These are phyloP conservation scores for Pontederia paniculata DNA, from an alignment of 176 grass and related monocot species.

Conservation along the genomic window DNA sequence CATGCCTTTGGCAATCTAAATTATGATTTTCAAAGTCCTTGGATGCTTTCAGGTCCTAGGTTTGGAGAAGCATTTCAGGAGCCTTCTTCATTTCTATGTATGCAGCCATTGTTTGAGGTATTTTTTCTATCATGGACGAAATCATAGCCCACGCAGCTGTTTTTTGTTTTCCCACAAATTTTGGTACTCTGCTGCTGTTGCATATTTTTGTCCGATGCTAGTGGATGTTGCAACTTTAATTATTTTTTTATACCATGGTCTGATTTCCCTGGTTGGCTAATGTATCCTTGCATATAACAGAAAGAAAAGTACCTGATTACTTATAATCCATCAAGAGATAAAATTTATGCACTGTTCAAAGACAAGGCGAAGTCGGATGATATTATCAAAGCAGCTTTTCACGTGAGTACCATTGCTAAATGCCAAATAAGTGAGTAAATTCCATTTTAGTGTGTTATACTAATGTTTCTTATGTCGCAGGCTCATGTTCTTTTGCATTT, in stretches of 20 bases:
- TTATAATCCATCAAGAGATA: slow-evolving; percentile 94
- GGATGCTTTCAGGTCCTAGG: slow-evolving; percentile 48
- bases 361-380: slow-evolving; percentile 96
- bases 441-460: slow-evolving; percentile 2
- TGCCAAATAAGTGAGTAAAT: slow-evolving; percentile 6
- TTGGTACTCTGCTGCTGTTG: too few relatives aligned
- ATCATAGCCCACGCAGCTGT: too few relatives aligned
- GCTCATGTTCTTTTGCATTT: slow-evolving; percentile 90
- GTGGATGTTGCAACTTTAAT: too few relatives aligned
- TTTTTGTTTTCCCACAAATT: too few relatives aligned
- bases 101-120: slow-evolving; percentile 79
- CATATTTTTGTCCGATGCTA: too few relatives aligned
- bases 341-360: slow-evolving; percentile 97
- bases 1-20: too few relatives aligned
- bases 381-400: slow-evolving; percentile 93
- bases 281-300: slow-evolving; percentile 13
- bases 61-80: slow-evolving; percentile 98
- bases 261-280: too few relatives aligned
- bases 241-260: too few relatives aligned
- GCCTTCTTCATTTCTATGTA: slow-evolving; percentile 73
- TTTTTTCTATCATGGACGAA: background rate
- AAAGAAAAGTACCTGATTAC: slow-evolving; percentile 92
- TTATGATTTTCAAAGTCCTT: background rate
- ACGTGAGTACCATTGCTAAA: slow-evolving; percentile 41
- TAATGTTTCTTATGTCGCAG: slow-evolving; percentile 22